Conservation (phyloP, 805 yeast species). For the Starmerella ratchasimensis region DNA sequence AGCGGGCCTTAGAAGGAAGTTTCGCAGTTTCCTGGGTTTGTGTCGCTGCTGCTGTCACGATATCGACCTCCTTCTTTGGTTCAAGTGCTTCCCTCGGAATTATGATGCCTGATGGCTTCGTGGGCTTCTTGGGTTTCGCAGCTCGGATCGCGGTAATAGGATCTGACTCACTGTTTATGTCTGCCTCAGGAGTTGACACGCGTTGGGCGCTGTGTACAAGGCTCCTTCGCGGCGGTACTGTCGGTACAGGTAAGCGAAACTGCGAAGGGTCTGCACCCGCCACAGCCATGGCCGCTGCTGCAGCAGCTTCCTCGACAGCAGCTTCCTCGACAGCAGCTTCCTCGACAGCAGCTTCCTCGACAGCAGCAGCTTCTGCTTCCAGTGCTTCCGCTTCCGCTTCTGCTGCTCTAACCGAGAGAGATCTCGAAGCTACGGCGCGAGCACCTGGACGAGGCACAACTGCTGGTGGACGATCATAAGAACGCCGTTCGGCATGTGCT, state of each 20-base stretch:
- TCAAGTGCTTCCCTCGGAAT: too few species aligned
- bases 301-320: background rate
- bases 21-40: too few species aligned
- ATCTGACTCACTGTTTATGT: too few species aligned
- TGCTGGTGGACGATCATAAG: background rate
- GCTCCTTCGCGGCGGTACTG: constrained; percentile 5
- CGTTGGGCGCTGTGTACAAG: constrained; percentile 15
- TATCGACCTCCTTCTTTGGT: too few species aligned
- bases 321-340: constrained; percentile 1
- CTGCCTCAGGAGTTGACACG: background rate
- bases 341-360: too few species aligned
- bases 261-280: constrained; percentile 1
- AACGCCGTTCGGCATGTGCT: background rate
- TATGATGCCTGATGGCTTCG: too few species aligned
- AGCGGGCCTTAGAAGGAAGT: too few species aligned
- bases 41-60: too few species aligned
- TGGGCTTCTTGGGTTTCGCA: too few species aligned
- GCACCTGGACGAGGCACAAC: background rate
- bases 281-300: too few species aligned
- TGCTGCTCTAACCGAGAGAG: background rate
- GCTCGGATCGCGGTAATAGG: too few species aligned
- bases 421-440: background rate
- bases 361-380: too few species aligned
- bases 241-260: constrained; percentile 5
- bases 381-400: background rate